A percentile compares a stretch with the other conserved stretches of the same genome.
phyloP scores from a whole-genome alignment of 768 basidiomycete genomes.

The Termitomyces sp. region DNA sequence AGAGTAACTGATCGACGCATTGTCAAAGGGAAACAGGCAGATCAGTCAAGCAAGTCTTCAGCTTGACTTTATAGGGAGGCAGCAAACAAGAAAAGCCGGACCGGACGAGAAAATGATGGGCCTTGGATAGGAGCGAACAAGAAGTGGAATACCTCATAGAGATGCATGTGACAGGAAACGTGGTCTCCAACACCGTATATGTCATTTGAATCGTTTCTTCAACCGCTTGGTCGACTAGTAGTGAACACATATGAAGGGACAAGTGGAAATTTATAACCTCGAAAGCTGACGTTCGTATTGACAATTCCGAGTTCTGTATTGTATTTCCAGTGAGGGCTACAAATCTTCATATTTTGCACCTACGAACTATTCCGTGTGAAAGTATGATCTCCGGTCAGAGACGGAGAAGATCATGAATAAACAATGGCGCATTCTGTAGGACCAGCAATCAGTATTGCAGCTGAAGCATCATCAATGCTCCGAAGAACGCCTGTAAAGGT shows the following conservation, averaged over 20 bases:
- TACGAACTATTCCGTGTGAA: background rate
- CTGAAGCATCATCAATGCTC: background rate
- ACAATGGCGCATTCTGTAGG: background rate
- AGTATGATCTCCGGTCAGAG: background rate
- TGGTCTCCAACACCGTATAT: background rate
- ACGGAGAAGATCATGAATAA: background rate
- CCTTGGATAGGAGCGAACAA: background rate
- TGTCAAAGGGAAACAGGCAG: background rate
- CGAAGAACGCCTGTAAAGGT: background rate
- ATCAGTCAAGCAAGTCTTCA: background rate
- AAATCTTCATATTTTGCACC: background rate
- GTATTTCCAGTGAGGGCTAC: background rate
- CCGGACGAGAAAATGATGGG: slow-evolving; percentile 10
- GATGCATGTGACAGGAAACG: slow-evolving; percentile 8
- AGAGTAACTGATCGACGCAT: slow-evolving; percentile 4
- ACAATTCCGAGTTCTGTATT: background rate
- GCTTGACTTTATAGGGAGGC: background rate
- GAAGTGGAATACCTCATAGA: slow-evolving; percentile 8
- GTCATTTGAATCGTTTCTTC: background rate
- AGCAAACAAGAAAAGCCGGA: slow-evolving; percentile 10
- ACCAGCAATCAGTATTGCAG: background rate
- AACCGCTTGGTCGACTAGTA: background rate
- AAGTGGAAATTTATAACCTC: background rate
- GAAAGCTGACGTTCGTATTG: no score
- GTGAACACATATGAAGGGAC: background rate